Evolutionary conservation across 768 basidiomycete genomes (phyloP).

Genomic region (Naganishia vishniacii): DNA sequence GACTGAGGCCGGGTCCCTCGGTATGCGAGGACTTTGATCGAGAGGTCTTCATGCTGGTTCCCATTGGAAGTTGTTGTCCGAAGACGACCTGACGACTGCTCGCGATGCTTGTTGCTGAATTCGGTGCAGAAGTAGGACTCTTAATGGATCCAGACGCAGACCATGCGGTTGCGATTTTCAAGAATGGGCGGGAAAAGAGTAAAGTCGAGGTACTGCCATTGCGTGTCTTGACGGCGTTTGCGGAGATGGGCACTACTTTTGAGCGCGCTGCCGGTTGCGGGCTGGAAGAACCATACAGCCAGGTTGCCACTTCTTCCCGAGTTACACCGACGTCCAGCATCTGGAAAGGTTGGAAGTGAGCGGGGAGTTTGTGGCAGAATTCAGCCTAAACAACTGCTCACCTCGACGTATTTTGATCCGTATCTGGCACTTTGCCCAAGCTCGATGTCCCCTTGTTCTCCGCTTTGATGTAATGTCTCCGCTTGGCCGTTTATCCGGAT

Average conservation of each 20-base stretch:
- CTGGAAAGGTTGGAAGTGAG: background rate
- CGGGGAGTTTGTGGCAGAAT: background rate
- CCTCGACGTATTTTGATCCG: background rate
- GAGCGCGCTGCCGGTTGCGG: background rate
- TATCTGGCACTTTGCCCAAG: background rate
- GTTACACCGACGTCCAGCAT: background rate
- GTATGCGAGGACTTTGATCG: slow-evolving; percentile 4
- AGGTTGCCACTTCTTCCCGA: background rate
- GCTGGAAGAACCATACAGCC: background rate
- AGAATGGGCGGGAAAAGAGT: slow-evolving; percentile 2
- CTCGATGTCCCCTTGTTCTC: background rate
- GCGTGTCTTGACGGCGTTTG: background rate
- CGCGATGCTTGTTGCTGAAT: background rate
- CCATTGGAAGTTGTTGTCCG: background rate
- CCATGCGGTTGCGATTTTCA: slow-evolving; percentile 7
- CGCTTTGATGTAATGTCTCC: background rate
- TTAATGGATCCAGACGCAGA: background rate
- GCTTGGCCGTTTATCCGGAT: slow-evolving; percentile 3
- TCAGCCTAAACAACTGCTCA: background rate
- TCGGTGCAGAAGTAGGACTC: slow-evolving; percentile 2
- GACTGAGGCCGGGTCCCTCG: background rate
- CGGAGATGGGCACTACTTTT: background rate
- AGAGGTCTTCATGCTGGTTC: slow-evolving; percentile 10
- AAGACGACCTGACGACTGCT: background rate
- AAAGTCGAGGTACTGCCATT: background rate